phyloP scores from a whole-genome alignment of 352 stramenopile genomes.

The Phytophthora nicotianae region DNA sequence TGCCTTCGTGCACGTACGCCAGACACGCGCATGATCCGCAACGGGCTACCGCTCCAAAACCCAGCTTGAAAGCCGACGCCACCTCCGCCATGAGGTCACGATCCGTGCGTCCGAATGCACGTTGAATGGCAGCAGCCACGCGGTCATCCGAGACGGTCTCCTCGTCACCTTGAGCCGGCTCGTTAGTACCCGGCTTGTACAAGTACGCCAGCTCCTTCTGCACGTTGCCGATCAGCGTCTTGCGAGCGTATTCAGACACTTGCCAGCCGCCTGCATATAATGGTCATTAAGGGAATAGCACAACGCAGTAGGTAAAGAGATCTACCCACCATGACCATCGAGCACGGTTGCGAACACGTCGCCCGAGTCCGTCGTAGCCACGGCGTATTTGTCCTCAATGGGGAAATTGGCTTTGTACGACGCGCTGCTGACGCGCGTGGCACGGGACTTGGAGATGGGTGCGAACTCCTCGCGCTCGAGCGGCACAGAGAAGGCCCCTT shows the following conservation, averaged over 20 bases:
- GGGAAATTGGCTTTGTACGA: constrained; percentile 76
- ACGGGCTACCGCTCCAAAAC: constrained; percentile 89
- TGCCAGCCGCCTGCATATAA: constrained; percentile 87
- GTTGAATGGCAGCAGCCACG: constrained; percentile 72
- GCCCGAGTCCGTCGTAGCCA: constrained; percentile 67
- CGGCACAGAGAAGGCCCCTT: constrained; percentile 53
- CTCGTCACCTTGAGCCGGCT: constrained; percentile 33
- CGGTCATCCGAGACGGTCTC: constrained; percentile 47
- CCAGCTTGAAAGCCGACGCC: constrained; percentile 86
- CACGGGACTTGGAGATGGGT: constrained; percentile 48
- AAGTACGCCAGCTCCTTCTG: constrained; percentile 68
- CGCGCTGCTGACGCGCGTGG: constrained; percentile 54
- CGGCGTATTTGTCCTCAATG: constrained; percentile 86
- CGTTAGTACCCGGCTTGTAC: constrained; percentile 38
- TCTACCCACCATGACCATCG: constrained; percentile 85
- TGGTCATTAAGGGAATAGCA: neutral
- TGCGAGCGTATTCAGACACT: constrained; percentile 88
- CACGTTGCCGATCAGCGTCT: constrained; percentile 83
- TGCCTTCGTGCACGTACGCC: constrained; percentile 74
- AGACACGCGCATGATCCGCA: constrained; percentile 90
- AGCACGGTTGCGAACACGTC: constrained; percentile 89
- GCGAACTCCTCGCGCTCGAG: constrained; percentile 61
- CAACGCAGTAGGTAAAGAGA: neutral
- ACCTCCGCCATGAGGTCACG: constrained; percentile 85
- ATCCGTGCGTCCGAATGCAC: constrained; percentile 88